Evolutionary conservation across 1,139 yeast genomes (phyloP).

Genomic region (Pichia sp.): DNA sequence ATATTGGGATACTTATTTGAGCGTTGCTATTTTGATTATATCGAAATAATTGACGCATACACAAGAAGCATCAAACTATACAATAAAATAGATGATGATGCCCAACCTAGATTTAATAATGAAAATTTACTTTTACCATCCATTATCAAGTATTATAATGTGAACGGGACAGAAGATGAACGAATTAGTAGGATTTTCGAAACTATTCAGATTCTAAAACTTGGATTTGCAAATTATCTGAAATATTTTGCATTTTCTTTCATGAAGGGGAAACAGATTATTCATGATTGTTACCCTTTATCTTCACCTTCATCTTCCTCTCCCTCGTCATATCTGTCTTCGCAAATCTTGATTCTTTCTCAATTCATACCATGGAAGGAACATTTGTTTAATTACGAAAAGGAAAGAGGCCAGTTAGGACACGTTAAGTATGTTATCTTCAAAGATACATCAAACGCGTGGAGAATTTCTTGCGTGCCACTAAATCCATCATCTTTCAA

Average conservation of each 20-base stretch:
- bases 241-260: slow-evolving; percentile 73
- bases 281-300: no score
- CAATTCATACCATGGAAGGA: slow-evolving; percentile 91
- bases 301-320: no score
- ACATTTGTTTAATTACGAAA: slow-evolving; percentile 70
- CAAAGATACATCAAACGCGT: slow-evolving; percentile 59
- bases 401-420: slow-evolving; percentile 44
- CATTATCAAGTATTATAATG: slow-evolving; percentile 67
- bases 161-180: slow-evolving; percentile 44
- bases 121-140: slow-evolving; percentile 65
- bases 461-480: slow-evolving; percentile 90
- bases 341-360: slow-evolving; percentile 56
- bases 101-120: slow-evolving; percentile 35
- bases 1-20: slow-evolving; percentile 55
- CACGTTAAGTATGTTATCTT: slow-evolving; percentile 70
- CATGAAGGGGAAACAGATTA: slow-evolving; percentile 72
- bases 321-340: no score
- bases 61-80: slow-evolving; percentile 61
- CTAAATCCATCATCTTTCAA: slow-evolving; percentile 65
- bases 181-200: slow-evolving; percentile 42
- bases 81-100: not conserved
- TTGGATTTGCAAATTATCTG: slow-evolving; percentile 60
- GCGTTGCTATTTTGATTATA: slow-evolving; percentile 75
- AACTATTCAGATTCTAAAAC: slow-evolving; percentile 77
- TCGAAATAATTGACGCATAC: slow-evolving; percentile 89